Base-by-base conservation (phyloP, 306 rosid genomes). In the Psophocarpus tetragonolobus region DNA sequence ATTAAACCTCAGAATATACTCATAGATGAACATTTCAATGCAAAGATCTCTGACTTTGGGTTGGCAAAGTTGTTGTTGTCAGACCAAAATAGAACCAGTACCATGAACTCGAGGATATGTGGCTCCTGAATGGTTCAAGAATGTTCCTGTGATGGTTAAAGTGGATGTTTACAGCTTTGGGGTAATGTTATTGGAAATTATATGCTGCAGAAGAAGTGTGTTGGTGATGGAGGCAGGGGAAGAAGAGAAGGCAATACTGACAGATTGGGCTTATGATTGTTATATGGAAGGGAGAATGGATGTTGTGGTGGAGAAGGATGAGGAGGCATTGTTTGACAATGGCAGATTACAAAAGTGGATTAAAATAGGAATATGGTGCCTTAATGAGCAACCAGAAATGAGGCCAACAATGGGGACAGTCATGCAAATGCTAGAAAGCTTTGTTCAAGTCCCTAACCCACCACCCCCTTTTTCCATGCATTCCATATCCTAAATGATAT, bases 51-150 rank as follows among this genome's bases (percentile, higher is more conserved):
- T 23, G 84, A 85, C 18, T 85, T 82, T 36, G 86, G 86, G 39
- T 41, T 85, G 67, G 86, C 89, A 27, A 82, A 85, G 53, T 75
- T 85, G 78, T 62, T 85, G 39, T 30, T 71, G 21, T 77, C 70
- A 4, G 75, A 82, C 44, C 82, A 85, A 4, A 85, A 77, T n/a
- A 18, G 61, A 76, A 82, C 89, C 0, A 61, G 29, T 0, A 86
- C 85, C 0, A 77, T n/a, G n/a, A 77, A 86, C 87, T 0, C 30
- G 68, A 27, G 89, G 87, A 38, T 83, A 86, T 42, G 89, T 86
- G 13, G 85, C 89, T 63, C 89, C 82, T 13, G 87, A 83, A 48
- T 86, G 89, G 89, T 86, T 86, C 70, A 86, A 78, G 71, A 86
- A 77, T 77, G 77, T 86, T 36, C 77, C 82, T 0, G 84, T 83